A percentile compares a stretch with the other conserved stretches of the same genome.
Conservation (phyloP, 805 yeast species). For the Suhomyces tanzawaensis region DNA sequence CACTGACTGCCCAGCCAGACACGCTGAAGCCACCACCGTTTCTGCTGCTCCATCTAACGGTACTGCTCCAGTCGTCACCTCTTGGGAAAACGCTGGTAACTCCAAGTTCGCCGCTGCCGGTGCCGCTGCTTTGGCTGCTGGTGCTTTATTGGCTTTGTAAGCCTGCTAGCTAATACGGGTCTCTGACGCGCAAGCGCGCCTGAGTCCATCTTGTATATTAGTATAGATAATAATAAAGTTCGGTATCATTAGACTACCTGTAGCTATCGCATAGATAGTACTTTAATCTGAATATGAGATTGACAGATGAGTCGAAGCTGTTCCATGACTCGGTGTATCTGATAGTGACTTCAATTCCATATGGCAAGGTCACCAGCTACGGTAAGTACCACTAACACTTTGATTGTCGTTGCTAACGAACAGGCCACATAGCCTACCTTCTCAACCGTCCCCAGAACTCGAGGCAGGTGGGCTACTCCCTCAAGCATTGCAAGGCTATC, state of each 20-base stretch:
- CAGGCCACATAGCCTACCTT: constrained; percentile 65
- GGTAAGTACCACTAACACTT: constrained; percentile 38
- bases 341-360: constrained; percentile 52
- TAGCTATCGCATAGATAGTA: too few species aligned
- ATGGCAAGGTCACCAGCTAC: constrained; percentile 66
- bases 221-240: constrained; percentile 6
- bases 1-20: constrained; percentile 47
- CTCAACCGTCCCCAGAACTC: constrained; percentile 63
- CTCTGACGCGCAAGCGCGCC: neutral
- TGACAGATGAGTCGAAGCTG: constrained; percentile 47
- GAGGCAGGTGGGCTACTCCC: constrained; percentile 70
- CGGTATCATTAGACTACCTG: too few species aligned
- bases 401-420: constrained; percentile 1
- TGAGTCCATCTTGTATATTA: constrained; percentile 6
- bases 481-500: constrained; percentile 44
- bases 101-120: constrained; percentile 39
- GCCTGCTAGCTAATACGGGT: constrained; percentile 7
- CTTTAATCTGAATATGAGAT: constrained; percentile 10
- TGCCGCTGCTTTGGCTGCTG: constrained; percentile 48
- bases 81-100: constrained; percentile 38
- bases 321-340: constrained; percentile 63
- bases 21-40: constrained; percentile 23
- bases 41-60: constrained; percentile 27
- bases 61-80: constrained; percentile 46
- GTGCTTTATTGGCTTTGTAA: constrained; percentile 40